These are phyloP conservation scores for Vararia minispora DNA, from an alignment of 768 basidiomycete species.

Conservation along the genomic window DNA sequence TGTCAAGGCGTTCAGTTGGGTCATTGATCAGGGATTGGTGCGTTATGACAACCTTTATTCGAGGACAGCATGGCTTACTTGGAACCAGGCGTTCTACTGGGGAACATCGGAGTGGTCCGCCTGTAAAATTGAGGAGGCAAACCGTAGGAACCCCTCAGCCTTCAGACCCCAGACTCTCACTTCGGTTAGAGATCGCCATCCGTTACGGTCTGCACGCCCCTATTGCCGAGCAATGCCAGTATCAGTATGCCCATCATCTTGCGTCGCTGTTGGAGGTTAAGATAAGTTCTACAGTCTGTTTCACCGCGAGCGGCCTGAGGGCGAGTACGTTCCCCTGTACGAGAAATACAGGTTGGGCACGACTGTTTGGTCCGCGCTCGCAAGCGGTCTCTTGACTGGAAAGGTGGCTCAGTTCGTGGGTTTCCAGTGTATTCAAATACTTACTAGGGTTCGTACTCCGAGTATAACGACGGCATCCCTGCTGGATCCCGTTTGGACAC, in stretches of 20 bases:
- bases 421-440: neutral
- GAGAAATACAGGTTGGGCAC: constrained; percentile 35
- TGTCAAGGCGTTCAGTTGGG: constrained; percentile 46
- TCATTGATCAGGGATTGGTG: constrained; percentile 39
- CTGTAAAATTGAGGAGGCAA: constrained; percentile 34
- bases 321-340: constrained; percentile 37
- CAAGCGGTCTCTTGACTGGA: constrained; percentile 43
- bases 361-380: constrained; percentile 46
- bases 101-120: constrained; percentile 48
- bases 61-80: neutral
- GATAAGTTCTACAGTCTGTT: constrained; percentile 28
- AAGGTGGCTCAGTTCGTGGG: constrained; percentile 22
- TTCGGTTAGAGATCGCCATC: constrained; percentile 38
- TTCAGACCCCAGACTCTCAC: too few relatives aligned
- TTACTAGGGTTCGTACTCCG: neutral
- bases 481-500: constrained; percentile 37
- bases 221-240: constrained; percentile 41
- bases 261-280: neutral
- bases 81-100: constrained; percentile 31
- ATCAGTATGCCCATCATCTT: constrained; percentile 19
- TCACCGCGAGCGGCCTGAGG: constrained; percentile 42
- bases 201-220: constrained; percentile 39
- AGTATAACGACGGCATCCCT: constrained; percentile 43
- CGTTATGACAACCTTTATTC: constrained; percentile 1
- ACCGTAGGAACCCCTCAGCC: constrained; percentile 21